Evolutionary conservation across 148 eudicot species (phyloP).

Genomic region (Linanthus parryae): DNA sequence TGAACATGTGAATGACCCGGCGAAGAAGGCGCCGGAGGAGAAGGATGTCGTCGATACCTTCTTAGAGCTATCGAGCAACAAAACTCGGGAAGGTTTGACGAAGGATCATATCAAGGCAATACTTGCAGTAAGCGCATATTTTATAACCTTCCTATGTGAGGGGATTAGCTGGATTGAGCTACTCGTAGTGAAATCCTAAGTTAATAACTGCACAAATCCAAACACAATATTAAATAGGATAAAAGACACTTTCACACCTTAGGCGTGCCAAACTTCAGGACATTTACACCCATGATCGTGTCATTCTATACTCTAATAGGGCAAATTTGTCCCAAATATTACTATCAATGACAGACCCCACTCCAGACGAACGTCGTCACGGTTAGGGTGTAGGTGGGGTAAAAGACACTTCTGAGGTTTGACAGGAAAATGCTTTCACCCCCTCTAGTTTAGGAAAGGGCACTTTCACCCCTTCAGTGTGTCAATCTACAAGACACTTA

Average conservation of each 20-base stretch:
- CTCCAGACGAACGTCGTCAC: no score
- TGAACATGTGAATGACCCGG: not conserved
- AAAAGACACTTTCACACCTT: not conserved
- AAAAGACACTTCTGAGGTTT: no score
- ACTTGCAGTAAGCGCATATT: not conserved
- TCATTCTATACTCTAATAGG: no score
- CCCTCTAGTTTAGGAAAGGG: no score
- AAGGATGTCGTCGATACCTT: constrained; percentile 2
- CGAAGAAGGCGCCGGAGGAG: not conserved
- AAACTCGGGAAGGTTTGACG: not conserved
- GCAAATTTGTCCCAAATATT: no score
- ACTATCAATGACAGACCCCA: no score
- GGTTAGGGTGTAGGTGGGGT: no score
- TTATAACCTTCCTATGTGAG: not conserved
- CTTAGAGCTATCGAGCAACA: not conserved
- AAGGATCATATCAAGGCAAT: constrained; percentile 1
- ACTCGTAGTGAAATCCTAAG: not conserved
- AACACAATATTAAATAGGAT: not conserved
- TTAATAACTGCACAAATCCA: not conserved
- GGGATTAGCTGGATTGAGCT: not conserved
- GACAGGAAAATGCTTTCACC: no score
- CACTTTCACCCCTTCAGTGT: no score
- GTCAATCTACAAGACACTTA: no score
- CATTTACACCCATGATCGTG: no score
- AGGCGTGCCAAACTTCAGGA: no score